Base-by-base conservation (phyloP, 179 eudicot species). In the Spergularia azorica region DNA sequence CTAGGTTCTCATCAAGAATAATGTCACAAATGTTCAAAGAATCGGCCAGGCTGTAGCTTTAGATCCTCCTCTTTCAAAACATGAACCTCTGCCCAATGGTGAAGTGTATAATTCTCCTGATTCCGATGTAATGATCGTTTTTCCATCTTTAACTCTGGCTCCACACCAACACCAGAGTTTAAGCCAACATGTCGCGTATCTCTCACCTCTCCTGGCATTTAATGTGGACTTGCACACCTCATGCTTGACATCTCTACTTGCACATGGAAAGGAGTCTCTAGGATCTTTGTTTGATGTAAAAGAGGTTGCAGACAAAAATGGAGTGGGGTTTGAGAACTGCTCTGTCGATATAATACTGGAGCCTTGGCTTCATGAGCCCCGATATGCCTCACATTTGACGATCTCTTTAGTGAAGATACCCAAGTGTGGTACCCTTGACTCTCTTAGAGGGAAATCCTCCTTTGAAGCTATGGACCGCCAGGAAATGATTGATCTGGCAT, bases 331-430 rank as follows among this genome's bases (percentile, higher is more conserved):
- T 51, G 75, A 78, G 43, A 76, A 67, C 20, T 85, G 83, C 79
- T 71, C 56, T 36, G 85, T 93, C 76, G 74, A 65, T 76, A 16
- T 95, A 81, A 70, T 80, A 73, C 71, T 95, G 80, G 80, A 92
- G 81, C 85, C 97, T 85, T 91, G 82, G 83, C 65, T 76, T 74
- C 84, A 85, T 83, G 80, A 82, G 74, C 96, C 95, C 36, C 86
- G 88, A 72, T 91, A 88, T 69, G 97, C 98, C 61, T 95, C 98
- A 69, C 97, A 91, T 82, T 78, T 93, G 77, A 90, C 97, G 85
- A 85, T 89, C 69, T 87, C 98, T 55, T 91, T 93, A 84, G 94
- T 95, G 72, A 93, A 91, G 86, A 87, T 95, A 80, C 98, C 97
- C 7, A 91, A 95, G 82, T 91, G 93, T 77, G 95, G 95, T 74